Evolutionary conservation across 2,329 filamentous ascomycete species (phyloP), one percentile per base, ranked within the genome.

Genomic region (Curvularia verruculosa): DNA sequence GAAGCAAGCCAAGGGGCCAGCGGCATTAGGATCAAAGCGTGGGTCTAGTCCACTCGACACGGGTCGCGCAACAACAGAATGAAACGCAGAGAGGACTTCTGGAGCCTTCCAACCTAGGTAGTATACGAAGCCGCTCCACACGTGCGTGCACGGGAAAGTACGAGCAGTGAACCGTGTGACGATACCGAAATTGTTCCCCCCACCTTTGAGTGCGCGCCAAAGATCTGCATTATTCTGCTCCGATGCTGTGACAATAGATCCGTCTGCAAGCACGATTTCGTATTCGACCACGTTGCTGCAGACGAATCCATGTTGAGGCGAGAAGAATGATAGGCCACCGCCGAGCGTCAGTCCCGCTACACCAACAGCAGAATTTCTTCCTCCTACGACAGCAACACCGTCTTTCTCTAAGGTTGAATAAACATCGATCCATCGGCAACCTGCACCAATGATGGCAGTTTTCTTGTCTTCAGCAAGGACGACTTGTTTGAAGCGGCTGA

Each of bases 1-100:
- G 58, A 82, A 79, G 18, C 83, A 84, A 55, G 85, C 85, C 63
- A 85, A 78, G 28, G 80, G 79, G 3, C 82, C 71, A 3, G 82
- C 81, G 2, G 71, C 71, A 21, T 83, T 69, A 2, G 85, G 51
- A 6, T 72, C 65, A 4, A 75, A 61, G 28, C 52, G 53, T 26
- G 44, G 48, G 21, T 59, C 21, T 28, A 34, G 5, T n/a, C 49
- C 58, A 5, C 55, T 34, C 2, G 52, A 43, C 13, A 56, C 45
- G 5, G 50, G 46, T 26, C 55, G 56, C 31, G 52, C 18, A 15
- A 64, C 40, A 19, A 60, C 58, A 1, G 63, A 59, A 15, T 62
- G 52, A 13, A 60, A 54, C 3, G 50, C 52, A 9, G 47, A 18
- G 0, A 69, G 50, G 2, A 63, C 56, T 5, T 54, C 61, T 10